Percentiles rank a stretch among this genome's conserved stretches.
Evolutionary conservation across 345 rosid genomes (phyloP).

Genomic region (Lumnitzera littorea): DNA sequence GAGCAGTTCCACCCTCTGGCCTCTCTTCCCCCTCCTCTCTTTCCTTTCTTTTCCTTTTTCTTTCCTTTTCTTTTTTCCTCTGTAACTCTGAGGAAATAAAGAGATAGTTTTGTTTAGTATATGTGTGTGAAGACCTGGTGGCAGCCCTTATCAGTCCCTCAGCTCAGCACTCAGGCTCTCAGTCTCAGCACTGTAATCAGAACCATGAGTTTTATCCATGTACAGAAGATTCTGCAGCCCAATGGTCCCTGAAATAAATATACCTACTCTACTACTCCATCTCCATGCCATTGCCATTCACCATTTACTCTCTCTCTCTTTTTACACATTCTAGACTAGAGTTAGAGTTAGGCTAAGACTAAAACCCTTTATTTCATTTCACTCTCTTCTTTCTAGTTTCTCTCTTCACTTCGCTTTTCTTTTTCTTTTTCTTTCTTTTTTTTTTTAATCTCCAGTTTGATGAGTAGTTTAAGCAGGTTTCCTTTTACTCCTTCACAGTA

Average conservation of each 20-base stretch:
- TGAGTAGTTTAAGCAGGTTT: constrained; percentile 20
- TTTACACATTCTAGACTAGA: no score
- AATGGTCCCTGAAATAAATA: constrained; percentile 66
- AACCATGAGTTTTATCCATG: constrained; percentile 55
- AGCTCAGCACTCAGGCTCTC: constrained; percentile 2
- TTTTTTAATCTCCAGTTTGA: constrained; percentile 4
- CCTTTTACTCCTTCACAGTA: constrained; percentile 81
- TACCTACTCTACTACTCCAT: constrained; percentile 32
- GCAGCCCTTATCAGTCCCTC: no score
- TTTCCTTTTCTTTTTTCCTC: not conserved
- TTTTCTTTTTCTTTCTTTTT: constrained; percentile 2
- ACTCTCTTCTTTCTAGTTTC: not conserved
- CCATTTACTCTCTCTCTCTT: no score
- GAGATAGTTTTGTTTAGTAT: not conserved
- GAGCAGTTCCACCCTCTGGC: constrained; percentile 4
- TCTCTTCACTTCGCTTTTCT: constrained; percentile 3
- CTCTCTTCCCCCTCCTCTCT: not conserved
- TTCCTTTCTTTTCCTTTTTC: not conserved
- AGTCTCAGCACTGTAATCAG: constrained; percentile 39
- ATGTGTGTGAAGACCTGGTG: no score
- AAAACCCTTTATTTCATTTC: no score
- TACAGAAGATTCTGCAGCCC: constrained; percentile 59
- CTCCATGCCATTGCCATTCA: not conserved
- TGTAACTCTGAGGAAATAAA: no score
- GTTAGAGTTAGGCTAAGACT: no score